Evolutionary conservation across 495 filamentous ascomycete genomes (phyloP).

Genomic region (Penicillium pancosmium): DNA sequence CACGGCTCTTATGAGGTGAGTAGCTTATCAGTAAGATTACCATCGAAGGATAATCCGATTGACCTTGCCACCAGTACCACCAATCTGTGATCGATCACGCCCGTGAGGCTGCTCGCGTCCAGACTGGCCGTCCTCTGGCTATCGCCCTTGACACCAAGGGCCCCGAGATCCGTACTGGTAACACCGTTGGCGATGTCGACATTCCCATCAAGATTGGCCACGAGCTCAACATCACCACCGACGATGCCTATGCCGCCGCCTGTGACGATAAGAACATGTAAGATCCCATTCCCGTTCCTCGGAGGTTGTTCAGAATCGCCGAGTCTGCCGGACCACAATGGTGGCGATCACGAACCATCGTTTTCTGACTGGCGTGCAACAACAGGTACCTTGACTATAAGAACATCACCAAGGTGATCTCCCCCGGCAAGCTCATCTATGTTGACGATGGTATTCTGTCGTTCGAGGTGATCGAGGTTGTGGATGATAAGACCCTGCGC

Average conservation of each 20-base stretch:
- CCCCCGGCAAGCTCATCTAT: constrained; percentile 92
- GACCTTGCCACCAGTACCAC: constrained; percentile 61
- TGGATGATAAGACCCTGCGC: constrained; percentile 84
- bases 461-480: constrained; percentile 86
- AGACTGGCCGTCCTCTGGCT: constrained; percentile 83
- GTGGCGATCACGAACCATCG: background rate
- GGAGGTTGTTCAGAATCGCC: no score
- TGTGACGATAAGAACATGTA: constrained; percentile 94
- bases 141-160: constrained; percentile 99
- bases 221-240: constrained; percentile 93
- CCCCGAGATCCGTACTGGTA: constrained; percentile 96
- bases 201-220: constrained; percentile 81
- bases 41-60: constrained; percentile 9
- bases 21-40: constrained; percentile 18
- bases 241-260: constrained; percentile 86
- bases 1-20: constrained; percentile 88
- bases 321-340: background rate
- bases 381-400: constrained; percentile 96
- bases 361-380: constrained; percentile 18
- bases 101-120: constrained; percentile 73
- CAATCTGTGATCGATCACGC: constrained; percentile 96
- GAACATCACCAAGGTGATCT: constrained; percentile 99
- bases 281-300: constrained; percentile 30
- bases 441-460: constrained; percentile 97
- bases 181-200: constrained; percentile 82